Percentiles rank a stretch among this genome's conserved stretches.
phyloP scores from a whole-genome alignment of 1,139 yeast species.

The Pichia sp. region DNA sequence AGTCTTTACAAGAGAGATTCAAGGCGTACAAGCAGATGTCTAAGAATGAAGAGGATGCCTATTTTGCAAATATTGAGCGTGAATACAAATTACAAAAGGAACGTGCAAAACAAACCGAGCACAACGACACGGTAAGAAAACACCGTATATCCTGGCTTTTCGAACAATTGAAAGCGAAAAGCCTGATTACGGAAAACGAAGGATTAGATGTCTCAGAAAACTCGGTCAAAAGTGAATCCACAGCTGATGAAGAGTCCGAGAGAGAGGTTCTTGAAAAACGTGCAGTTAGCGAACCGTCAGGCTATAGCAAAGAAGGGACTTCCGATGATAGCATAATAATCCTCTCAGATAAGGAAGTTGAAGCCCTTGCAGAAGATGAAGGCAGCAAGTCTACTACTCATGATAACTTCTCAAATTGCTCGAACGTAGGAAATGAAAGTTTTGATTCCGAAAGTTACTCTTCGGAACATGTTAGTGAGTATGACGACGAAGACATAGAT shows the following conservation, averaged over 20 bases:
- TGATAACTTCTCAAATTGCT: too few relatives aligned
- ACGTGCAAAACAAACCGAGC: constrained; percentile 18
- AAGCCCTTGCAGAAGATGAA: constrained; percentile 7
- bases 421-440: neutral
- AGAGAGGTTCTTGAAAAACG: neutral
- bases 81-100: constrained; percentile 25
- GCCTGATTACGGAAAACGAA: neutral
- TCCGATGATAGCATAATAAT: constrained; percentile 1
- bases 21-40: constrained; percentile 23
- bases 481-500: neutral
- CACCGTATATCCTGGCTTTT: constrained; percentile 20
- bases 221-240: neutral
- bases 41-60: constrained; percentile 26
- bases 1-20: constrained; percentile 22
- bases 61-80: constrained; percentile 26
- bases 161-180: constrained; percentile 9
- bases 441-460: neutral
- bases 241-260: neutral
- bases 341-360: neutral
- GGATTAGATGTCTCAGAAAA: neutral
- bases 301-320: constrained; percentile 13
- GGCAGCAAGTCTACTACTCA: too few relatives aligned
- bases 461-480: neutral
- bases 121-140: constrained; percentile 19
- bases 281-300: constrained; percentile 6